These are phyloP conservation scores for Pseudogymnoascus sp. DNA, from an alignment of 2,329 filamentous ascomycete genomes.

Conservation along the genomic window DNA sequence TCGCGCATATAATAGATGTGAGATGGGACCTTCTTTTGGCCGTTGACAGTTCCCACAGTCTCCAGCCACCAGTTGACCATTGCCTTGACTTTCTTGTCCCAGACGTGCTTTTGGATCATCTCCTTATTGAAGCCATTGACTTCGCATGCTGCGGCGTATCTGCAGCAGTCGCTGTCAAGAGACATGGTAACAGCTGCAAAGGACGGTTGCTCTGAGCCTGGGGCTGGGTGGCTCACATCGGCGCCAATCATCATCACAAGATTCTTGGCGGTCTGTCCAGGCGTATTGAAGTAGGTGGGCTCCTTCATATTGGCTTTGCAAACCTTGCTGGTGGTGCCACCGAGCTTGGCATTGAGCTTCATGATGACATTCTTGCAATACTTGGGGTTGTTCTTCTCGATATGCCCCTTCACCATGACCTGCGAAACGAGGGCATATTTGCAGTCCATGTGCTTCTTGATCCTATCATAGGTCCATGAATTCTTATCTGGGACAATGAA, in stretches of 20 bases:
- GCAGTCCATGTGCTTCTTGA: slow-evolving; percentile 87
- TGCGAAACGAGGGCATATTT: slow-evolving; percentile 78
- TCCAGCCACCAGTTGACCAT: slow-evolving; percentile 61
- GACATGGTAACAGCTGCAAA: slow-evolving; percentile 85
- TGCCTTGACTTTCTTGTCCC: slow-evolving; percentile 49
- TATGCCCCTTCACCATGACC: slow-evolving; percentile 64
- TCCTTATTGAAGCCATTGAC: slow-evolving; percentile 78
- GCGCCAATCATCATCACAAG: slow-evolving; percentile 73
- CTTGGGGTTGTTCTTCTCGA: slow-evolving; percentile 61
- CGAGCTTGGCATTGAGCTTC: slow-evolving; percentile 96
- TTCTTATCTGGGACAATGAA: slow-evolving; percentile 68
- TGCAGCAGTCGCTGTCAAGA: slow-evolving; percentile 59
- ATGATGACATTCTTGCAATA: slow-evolving; percentile 91
- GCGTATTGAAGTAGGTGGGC: background rate
- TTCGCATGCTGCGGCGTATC: slow-evolving; percentile 70
- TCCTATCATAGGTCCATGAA: slow-evolving; percentile 63
- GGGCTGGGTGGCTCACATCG: slow-evolving; percentile 78
- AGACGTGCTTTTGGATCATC: slow-evolving; percentile 45
- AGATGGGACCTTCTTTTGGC: slow-evolving; percentile 46
- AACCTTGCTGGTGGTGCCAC: slow-evolving; percentile 58
- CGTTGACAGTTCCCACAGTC: slow-evolving; percentile 33
- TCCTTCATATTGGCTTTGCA: slow-evolving; percentile 9
- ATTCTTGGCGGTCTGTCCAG: background rate
- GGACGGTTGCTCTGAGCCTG: slow-evolving; percentile 58
- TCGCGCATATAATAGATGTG: slow-evolving; percentile 90